Evolutionary conservation across 1,139 yeast genomes (phyloP), one percentile per base, ranked within the genome.

Genomic region (Candida glucosophila): DNA sequence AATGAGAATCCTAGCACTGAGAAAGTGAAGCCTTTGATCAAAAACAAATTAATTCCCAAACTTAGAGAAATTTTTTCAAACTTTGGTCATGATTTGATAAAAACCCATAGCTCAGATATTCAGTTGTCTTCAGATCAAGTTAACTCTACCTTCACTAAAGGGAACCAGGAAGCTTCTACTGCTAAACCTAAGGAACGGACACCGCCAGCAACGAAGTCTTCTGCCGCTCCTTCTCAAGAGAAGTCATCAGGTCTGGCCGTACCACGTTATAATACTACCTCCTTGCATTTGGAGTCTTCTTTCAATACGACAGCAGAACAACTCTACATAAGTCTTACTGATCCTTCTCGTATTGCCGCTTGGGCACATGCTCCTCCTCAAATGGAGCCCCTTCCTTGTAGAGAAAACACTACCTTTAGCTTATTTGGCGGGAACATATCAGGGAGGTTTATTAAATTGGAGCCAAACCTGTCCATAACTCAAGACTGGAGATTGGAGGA

Each of bases 231-330:
- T 15, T 41, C 53, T 19, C n/a, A n/a, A n/a, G n/a, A n/a, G n/a
- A 23, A 33, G 11, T 22, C 26, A 20, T 11, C 40, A 3, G n/a
- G 29, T 18, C n/a, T n/a, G n/a, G n/a, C n/a, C n/a, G 63, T 65
- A 24, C 79, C 82, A 23, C 71, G 60, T 39, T 79, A 80, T 53
- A 86, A 86, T 55, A 82, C 95, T 4, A 72, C 94, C 1, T 70
- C 85, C 1, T 59, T 90, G 30, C 79, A 78, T 42, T 62, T 88
- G 29, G 86, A 81, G 37, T 79, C 94, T 4, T 63, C 70, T 2
- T 90, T 90, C 67, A 79, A 79, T 49, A 86, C 95, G 9, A 70
- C 93, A 4, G 94, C 95, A 1, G 81, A 78, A 33, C 93, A 85
- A 47, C 55, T 92, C 22, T 90, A 77, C 52, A 58, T 69, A 25